These are phyloP conservation scores for Durio zibethinus DNA, from an alignment of 345 rosid species.

Conservation along the genomic window DNA sequence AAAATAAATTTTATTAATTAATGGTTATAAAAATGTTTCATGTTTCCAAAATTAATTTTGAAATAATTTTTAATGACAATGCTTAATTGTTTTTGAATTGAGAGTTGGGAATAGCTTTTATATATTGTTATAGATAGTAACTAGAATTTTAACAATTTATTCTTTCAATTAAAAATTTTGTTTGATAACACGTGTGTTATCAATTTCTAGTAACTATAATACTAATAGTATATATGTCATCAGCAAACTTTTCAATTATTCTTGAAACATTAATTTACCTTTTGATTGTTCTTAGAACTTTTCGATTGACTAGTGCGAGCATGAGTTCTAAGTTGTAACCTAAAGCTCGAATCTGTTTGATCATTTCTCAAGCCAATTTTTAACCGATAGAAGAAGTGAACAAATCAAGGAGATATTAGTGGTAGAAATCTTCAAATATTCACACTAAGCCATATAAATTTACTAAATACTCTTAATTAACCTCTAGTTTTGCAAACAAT, in stretches of 20 bases:
- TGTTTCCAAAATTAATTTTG: too few species aligned
- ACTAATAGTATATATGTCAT: not conserved
- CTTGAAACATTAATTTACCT: not conserved
- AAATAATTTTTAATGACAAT: too few species aligned
- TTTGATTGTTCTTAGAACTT: not conserved
- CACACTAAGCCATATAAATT: constrained; percentile 19
- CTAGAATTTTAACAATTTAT: too few species aligned
- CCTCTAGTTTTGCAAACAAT: constrained; percentile 32
- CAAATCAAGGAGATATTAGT: constrained; percentile 21
- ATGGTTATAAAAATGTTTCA: too few species aligned
- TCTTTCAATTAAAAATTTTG: too few species aligned
- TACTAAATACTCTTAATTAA: not conserved
- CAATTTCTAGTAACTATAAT: too few species aligned
- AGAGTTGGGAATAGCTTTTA: too few species aligned
- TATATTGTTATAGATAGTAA: too few species aligned
- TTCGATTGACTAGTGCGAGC: not conserved
- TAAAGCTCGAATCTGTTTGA: not conserved
- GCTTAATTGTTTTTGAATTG: too few species aligned
- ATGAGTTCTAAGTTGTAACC: not conserved
- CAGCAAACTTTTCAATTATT: not conserved
- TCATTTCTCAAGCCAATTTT: not conserved
- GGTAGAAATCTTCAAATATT: constrained; percentile 28
- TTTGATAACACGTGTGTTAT: too few species aligned
- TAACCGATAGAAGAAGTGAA: constrained; percentile 12
- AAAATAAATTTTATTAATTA: too few species aligned